Evolutionary conservation across 2,329 filamentous ascomycete genomes (phyloP).

Genomic region (Taxawa tesnikishii): DNA sequence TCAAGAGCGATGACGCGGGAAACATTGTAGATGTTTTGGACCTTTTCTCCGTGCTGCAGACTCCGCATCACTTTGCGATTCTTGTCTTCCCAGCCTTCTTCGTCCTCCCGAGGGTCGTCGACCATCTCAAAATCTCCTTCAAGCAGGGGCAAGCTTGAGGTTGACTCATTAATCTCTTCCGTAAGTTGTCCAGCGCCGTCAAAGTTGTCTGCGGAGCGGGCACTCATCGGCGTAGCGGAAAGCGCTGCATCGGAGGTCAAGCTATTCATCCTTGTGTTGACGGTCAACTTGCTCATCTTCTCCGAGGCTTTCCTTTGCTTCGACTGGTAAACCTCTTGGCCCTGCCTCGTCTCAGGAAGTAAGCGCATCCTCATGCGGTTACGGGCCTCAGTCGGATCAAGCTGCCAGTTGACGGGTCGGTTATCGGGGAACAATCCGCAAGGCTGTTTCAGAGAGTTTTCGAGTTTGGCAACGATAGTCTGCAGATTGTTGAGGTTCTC

Average conservation of each 20-base stretch:
- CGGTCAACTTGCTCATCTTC: constrained; percentile 16
- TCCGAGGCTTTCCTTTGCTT: constrained; percentile 63
- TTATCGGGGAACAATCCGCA: constrained; percentile 64
- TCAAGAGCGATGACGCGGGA: constrained; percentile 90
- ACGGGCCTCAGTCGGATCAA: constrained; percentile 89
- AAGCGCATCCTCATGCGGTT: constrained; percentile 89
- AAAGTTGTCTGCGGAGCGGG: not conserved
- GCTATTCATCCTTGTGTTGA: constrained; percentile 15
- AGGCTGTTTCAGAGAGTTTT: constrained; percentile 63
- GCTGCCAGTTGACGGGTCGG: constrained; percentile 61
- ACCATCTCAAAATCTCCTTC: constrained; percentile 96
- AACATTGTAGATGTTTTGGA: constrained; percentile 89
- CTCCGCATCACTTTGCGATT: constrained; percentile 96
- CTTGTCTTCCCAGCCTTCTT: constrained; percentile 89
- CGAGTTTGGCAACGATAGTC: constrained; percentile 65
- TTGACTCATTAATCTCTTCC: constrained; percentile 22
- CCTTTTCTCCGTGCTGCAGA: constrained; percentile 77
- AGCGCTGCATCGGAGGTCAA: not conserved
- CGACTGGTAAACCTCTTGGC: constrained; percentile 67
- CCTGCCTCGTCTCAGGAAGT: constrained; percentile 60
- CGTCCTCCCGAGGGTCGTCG: constrained; percentile 77
- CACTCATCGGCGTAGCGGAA: not conserved
- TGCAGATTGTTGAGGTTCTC: constrained; percentile 73
- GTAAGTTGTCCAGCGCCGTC: too few species aligned
- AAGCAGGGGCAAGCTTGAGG: constrained; percentile 23